Percentiles rank a stretch among this genome's conserved stretches.
These are phyloP conservation scores for Yamadazyma atlantica DNA, from an alignment of 1,139 yeast genomes.

Conservation along the genomic window DNA sequence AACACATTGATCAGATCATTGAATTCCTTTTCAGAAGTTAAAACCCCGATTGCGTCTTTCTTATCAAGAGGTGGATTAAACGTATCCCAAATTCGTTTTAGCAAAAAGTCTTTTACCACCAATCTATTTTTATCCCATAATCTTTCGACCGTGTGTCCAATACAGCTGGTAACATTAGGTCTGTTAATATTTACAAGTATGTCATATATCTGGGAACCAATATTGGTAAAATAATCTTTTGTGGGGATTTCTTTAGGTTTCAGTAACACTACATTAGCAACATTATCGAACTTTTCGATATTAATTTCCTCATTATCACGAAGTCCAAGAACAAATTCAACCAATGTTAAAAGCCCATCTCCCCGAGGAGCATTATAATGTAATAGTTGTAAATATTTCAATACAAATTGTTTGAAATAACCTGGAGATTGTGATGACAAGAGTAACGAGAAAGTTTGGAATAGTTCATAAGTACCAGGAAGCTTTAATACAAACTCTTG, in stretches of 20 bases:
- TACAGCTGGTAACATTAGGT: constrained; percentile 59
- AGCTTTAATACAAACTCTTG: constrained; percentile 18
- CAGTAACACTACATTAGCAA: constrained; percentile 58
- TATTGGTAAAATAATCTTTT: constrained; percentile 48
- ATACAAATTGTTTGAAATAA: constrained; percentile 43
- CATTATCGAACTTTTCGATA: constrained; percentile 62
- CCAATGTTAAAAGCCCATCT: constrained; percentile 69
- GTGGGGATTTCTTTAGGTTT: constrained; percentile 56
- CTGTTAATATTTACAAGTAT: constrained; percentile 59
- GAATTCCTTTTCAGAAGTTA: constrained; percentile 48
- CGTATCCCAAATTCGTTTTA: constrained; percentile 45
- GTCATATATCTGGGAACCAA: constrained; percentile 61
- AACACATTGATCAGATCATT: constrained; percentile 68
- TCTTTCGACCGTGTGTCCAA: constrained; percentile 53
- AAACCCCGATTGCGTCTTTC: constrained; percentile 16
- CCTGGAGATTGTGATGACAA: constrained; percentile 42
- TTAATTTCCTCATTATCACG: constrained; percentile 72
- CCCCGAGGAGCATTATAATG: constrained; percentile 51
- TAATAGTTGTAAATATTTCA: constrained; percentile 48
- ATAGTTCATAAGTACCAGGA: constrained; percentile 63
- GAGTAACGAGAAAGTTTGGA: constrained; percentile 54
- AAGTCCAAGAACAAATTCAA: constrained; percentile 77
- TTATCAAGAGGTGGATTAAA: constrained; percentile 33
- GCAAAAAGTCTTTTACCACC: constrained; percentile 60
- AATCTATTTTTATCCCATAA: constrained; percentile 53